Evolutionary conservation across 2,329 filamentous ascomycete genomes (phyloP).

Genomic region (Penicillium palitans): DNA sequence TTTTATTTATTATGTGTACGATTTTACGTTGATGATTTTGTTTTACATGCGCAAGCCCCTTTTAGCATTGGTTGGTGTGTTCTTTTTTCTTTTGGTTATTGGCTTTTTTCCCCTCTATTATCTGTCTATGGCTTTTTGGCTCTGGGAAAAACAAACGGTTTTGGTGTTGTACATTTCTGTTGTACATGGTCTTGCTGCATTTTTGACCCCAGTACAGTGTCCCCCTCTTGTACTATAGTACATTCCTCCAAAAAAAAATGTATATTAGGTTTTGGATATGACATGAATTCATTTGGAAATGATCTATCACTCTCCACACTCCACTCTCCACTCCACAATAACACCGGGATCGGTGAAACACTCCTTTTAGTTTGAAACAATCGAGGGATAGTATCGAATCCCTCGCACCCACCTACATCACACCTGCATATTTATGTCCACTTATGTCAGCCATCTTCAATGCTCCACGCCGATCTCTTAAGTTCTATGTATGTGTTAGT

Average conservation of each 20-base stretch:
- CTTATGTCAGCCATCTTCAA: background rate
- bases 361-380: background rate
- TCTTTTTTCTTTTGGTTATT: background rate
- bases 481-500: background rate
- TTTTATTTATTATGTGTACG: conserved; percentile 16
- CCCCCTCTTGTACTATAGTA: conserved; percentile 13
- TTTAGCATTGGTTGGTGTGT: conserved; percentile 24
- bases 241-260: conserved; percentile 11
- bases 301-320: background rate
- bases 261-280: conserved; percentile 12
- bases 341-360: background rate
- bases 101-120: background rate
- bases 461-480: background rate
- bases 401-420: background rate
- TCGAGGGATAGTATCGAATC: background rate
- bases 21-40: conserved; percentile 23
- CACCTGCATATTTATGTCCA: background rate
- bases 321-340: background rate
- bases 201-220: conserved; percentile 8
- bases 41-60: conserved; percentile 16
- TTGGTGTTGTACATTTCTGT: conserved; percentile 12
- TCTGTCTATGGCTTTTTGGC: background rate
- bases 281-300: conserved; percentile 2
- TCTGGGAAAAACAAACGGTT: conserved; percentile 2
- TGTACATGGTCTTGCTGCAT: conserved; percentile 13